phyloP scores from a whole-genome alignment of 2,329 filamentous ascomycete genomes.

The Neophaeococcomyces mojaviensis region DNA sequence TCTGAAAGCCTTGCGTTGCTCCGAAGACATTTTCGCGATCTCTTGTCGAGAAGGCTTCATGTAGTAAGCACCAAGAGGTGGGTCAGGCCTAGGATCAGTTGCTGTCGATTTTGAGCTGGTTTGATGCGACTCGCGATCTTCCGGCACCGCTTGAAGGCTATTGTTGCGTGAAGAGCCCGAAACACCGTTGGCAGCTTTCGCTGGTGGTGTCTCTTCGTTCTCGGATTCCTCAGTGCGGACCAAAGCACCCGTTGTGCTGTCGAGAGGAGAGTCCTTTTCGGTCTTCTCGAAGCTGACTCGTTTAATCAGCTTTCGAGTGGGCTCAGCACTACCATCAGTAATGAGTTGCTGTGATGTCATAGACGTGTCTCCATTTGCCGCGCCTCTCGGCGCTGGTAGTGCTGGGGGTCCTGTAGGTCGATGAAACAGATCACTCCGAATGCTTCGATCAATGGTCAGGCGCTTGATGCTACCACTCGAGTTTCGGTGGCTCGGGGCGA shows the following conservation, averaged over 20 bases:
- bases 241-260: conserved; percentile 42
- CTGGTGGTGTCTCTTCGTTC: conserved; percentile 26
- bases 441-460: conserved; percentile 80
- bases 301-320: conserved; percentile 55
- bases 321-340: conserved; percentile 23
- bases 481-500: conserved; percentile 62
- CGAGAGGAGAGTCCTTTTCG: conserved; percentile 40
- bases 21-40: conserved; percentile 69
- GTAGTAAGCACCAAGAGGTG: conserved; percentile 72
- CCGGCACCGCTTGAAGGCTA: conserved; percentile 70
- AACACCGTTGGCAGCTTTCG: conserved; percentile 41
- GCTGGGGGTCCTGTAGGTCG: conserved; percentile 30
- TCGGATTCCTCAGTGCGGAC: conserved; percentile 45
- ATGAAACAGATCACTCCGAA: conserved; percentile 60
- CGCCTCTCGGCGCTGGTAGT: conserved; percentile 29
- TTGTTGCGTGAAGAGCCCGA: conserved; percentile 51
- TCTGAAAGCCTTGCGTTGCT: conserved; percentile 66
- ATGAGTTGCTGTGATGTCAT: conserved; percentile 7
- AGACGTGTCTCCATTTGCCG: conserved; percentile 19
- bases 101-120: conserved; percentile 25
- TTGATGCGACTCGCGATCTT: conserved; percentile 46
- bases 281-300: conserved; percentile 84
- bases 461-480: conserved; percentile 73
- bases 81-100: conserved; percentile 33
- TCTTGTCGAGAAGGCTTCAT: conserved; percentile 70